phyloP scores from a whole-genome alignment of 2,329 filamentous ascomycete species.

The Colletotrichum trifolii region DNA sequence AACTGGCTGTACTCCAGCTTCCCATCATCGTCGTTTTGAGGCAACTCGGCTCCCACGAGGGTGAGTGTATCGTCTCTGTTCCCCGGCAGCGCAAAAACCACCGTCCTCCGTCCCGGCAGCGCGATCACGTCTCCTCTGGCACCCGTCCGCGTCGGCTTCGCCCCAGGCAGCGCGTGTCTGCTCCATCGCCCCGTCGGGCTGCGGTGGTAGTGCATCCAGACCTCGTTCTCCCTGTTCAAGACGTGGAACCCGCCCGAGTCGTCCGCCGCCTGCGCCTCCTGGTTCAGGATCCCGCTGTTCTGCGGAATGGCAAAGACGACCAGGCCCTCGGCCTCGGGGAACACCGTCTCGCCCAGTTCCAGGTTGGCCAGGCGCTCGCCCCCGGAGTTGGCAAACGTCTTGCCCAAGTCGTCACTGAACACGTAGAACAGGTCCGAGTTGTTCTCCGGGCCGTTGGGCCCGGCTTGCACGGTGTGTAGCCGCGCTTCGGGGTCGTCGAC shows the following conservation, averaged over 20 bases:
- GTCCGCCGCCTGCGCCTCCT: conserved; percentile 33
- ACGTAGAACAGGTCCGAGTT: conserved; percentile 35
- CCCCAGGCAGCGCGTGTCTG: conserved; percentile 14
- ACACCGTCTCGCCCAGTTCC: conserved; percentile 28
- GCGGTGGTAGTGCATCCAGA: conserved; percentile 34
- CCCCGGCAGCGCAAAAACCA: conserved; percentile 28
- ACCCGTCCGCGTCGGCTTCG: conserved; percentile 29
- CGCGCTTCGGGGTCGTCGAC: conserved; percentile 28
- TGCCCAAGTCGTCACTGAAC: conserved; percentile 22
- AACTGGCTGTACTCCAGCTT: conserved; percentile 15
- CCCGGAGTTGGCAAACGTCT: conserved; percentile 15
- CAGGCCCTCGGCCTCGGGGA: conserved; percentile 29
- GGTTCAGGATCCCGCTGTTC: conserved; percentile 29
- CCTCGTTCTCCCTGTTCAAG: conserved; percentile 31
- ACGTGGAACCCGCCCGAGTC: conserved; percentile 29
- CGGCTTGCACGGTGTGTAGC: conserved; percentile 29
- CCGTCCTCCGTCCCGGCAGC: conserved; percentile 9
- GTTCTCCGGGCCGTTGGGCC: conserved; percentile 34
- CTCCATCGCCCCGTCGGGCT: conserved; percentile 19
- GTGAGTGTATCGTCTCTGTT: conserved; percentile 29
- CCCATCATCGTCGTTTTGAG: background rate
- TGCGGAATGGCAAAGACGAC: conserved; percentile 34
- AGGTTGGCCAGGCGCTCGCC: conserved; percentile 30
- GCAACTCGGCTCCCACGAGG: conserved; percentile 14
- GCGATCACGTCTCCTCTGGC: conserved; percentile 26